Percentiles rank a stretch among this genome's conserved stretches.
These are phyloP conservation scores for Cyberlindnera maritima DNA, from an alignment of 805 yeast genomes.

Conservation along the genomic window DNA sequence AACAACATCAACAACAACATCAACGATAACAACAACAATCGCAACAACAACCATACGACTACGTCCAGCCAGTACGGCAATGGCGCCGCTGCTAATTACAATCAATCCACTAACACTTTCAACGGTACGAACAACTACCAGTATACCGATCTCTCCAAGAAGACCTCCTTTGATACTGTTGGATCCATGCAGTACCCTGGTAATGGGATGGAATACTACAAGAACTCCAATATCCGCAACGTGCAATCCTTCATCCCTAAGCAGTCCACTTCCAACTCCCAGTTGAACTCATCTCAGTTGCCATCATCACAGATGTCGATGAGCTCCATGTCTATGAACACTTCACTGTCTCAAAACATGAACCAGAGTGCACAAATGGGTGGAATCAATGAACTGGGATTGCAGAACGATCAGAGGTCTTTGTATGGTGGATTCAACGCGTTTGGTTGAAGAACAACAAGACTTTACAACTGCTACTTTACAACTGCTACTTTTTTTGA, in stretches of 20 bases:
- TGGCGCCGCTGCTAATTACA: neutral
- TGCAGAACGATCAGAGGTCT: too few relatives aligned
- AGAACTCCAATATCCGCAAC: constrained; percentile 8
- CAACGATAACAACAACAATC: too few relatives aligned
- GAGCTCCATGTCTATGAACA: neutral
- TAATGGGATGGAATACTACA: constrained; percentile 4
- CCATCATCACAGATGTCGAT: neutral
- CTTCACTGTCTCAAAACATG: too few relatives aligned
- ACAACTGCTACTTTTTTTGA: too few relatives aligned
- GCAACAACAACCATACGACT: too few relatives aligned
- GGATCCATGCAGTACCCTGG: neutral
- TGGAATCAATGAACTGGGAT: neutral
- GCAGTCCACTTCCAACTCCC: neutral
- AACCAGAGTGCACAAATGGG: too few relatives aligned
- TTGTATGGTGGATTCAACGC: neutral
- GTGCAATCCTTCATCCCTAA: constrained; percentile 13
- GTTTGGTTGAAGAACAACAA: neutral
- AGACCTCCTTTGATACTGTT: neutral
- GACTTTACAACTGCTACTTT: too few relatives aligned
- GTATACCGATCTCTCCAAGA: neutral
- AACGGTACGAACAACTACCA: neutral
- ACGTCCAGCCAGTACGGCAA: neutral
- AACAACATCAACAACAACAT: too few relatives aligned
- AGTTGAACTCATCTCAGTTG: too few relatives aligned
- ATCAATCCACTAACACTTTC: neutral